phyloP scores from a whole-genome alignment of 1,284 basidiomycete species.

The Marasmius sp. region DNA sequence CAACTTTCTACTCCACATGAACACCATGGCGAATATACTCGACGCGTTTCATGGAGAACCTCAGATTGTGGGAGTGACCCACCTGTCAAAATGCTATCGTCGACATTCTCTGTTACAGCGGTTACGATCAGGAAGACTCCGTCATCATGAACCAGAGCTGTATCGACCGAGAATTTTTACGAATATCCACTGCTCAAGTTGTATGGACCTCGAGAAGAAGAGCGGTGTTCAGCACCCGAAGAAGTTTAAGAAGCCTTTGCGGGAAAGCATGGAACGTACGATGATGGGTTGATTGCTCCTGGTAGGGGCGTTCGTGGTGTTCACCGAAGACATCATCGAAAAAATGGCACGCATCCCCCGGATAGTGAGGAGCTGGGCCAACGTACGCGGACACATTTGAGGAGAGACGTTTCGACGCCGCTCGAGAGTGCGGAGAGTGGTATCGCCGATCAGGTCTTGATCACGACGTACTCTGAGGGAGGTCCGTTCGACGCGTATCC shows the following conservation, averaged over 20 bases:
- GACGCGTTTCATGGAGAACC: constrained; percentile 99
- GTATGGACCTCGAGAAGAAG: too few relatives aligned
- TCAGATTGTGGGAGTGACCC: constrained; percentile 96
- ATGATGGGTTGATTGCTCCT: too few relatives aligned
- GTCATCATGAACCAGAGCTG: constrained; percentile 99
- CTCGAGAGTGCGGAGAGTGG: constrained; percentile 98
- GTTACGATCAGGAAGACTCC: constrained; percentile 99
- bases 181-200: constrained; percentile 97
- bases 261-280: too few relatives aligned
- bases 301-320: too few relatives aligned
- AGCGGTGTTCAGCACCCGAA: too few relatives aligned
- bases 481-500: constrained; percentile 92
- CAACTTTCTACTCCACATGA: too few relatives aligned
- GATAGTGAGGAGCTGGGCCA: constrained; percentile 98
- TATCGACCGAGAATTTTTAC: constrained; percentile 96
- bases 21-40: too few relatives aligned
- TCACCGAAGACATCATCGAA: constrained; percentile 99
- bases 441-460: constrained; percentile 95
- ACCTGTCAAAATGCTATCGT: constrained; percentile 99
- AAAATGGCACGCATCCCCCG: constrained; percentile 98
- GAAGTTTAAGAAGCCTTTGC: too few relatives aligned
- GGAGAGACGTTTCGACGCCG: constrained; percentile 94
- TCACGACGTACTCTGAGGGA: constrained; percentile 95
- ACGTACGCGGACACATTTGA: constrained; percentile 86
- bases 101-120: constrained; percentile 97